Evolutionary conservation across 495 filamentous ascomycete species (phyloP).

Genomic region (Penicillium canescens): DNA sequence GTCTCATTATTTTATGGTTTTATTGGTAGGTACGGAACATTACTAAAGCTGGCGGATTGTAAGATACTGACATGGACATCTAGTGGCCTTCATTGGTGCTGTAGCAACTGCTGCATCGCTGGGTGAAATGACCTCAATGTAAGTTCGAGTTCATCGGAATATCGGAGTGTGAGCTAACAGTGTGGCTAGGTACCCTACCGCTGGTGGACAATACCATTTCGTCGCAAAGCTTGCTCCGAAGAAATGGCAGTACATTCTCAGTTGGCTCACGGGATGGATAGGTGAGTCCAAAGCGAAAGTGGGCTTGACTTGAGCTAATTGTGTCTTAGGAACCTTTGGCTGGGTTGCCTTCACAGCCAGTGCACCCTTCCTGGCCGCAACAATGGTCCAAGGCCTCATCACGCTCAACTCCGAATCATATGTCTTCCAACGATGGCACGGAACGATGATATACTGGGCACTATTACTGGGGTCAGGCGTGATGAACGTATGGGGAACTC

Average conservation of each 20-base stretch:
- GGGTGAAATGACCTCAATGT: too few relatives aligned
- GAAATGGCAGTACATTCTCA: slow-evolving; percentile 23
- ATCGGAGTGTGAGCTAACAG: too few relatives aligned
- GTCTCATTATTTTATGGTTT: too few relatives aligned
- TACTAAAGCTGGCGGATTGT: too few relatives aligned
- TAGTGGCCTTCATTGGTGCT: too few relatives aligned
- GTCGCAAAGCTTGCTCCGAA: slow-evolving; percentile 31
- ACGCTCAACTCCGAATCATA: slow-evolving; percentile 39
- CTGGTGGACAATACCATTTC: slow-evolving; percentile 40
- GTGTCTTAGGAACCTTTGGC: neutral
- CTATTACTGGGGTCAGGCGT: slow-evolving; percentile 40
- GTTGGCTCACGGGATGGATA: slow-evolving; percentile 34
- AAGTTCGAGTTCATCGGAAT: too few relatives aligned
- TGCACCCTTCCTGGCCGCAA: slow-evolving; percentile 35
- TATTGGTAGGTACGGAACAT: too few relatives aligned
- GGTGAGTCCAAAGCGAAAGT: too few relatives aligned
- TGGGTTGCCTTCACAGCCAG: slow-evolving; percentile 38
- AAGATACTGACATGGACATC: too few relatives aligned
- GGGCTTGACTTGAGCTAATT: too few relatives aligned
- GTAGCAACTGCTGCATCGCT: too few relatives aligned
- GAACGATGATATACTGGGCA: slow-evolving; percentile 47
- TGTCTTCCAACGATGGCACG: slow-evolving; percentile 44
- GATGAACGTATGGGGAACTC: slow-evolving; percentile 35
- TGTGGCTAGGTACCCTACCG: slow-evolving; percentile 12
- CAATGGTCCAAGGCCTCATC: slow-evolving; percentile 46